Evolutionary conservation across 2,329 filamentous ascomycete species (phyloP).

Genomic region (Clonostachys chloroleuca): DNA sequence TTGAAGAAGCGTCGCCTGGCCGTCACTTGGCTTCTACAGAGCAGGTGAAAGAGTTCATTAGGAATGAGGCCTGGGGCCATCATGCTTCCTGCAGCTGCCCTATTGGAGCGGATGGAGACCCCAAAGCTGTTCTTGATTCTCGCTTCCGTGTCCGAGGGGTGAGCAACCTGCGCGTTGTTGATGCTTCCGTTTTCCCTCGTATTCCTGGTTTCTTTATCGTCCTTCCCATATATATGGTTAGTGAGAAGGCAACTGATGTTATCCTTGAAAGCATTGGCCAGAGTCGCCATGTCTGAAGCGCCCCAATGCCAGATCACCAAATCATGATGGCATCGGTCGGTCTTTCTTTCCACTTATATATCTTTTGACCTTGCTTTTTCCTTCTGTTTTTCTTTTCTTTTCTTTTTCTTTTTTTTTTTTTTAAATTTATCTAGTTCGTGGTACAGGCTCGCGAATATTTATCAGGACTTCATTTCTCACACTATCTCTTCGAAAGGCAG

Average conservation of each 20-base stretch:
- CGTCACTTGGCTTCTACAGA: background rate
- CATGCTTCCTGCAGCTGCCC: slow-evolving; percentile 51
- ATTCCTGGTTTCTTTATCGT: slow-evolving; percentile 43
- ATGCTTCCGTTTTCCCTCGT: slow-evolving; percentile 50
- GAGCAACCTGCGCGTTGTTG: slow-evolving; percentile 50
- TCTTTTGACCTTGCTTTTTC: background rate
- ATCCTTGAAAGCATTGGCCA: background rate
- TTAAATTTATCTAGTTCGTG: background rate
- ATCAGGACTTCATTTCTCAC: background rate
- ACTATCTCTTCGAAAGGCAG: background rate
- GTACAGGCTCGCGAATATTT: background rate
- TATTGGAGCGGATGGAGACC: slow-evolving; percentile 48
- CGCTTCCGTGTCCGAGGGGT: slow-evolving; percentile 53
- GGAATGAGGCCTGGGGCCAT: slow-evolving; percentile 48
- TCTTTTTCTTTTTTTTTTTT: background rate
- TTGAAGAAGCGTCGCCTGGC: slow-evolving; percentile 20
- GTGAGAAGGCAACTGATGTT: slow-evolving; percentile 44
- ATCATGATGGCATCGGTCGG: background rate
- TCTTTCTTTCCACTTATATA: background rate
- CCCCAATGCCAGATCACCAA: background rate
- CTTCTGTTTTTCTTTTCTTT: background rate
- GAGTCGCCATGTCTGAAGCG: background rate
- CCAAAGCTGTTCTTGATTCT: slow-evolving; percentile 48
- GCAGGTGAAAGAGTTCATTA: background rate
- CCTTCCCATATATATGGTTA: slow-evolving; percentile 46